These are phyloP conservation scores for Lactarius tabidus DNA, from an alignment of 768 basidiomycete genomes.

Conservation along the genomic window DNA sequence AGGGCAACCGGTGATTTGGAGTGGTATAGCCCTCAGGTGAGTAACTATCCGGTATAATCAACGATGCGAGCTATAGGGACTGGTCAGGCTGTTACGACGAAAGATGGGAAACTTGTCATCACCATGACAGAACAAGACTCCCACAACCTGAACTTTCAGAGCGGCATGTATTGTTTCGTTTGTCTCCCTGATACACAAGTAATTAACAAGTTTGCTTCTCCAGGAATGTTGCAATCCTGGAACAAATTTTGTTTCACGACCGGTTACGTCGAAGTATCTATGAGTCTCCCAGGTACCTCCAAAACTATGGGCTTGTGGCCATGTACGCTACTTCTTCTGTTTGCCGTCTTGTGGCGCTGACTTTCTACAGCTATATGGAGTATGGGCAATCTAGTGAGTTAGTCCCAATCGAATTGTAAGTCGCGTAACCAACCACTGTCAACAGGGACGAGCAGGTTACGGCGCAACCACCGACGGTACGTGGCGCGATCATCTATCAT, in stretches of 20 bases:
- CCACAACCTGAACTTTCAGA: conserved; percentile 81
- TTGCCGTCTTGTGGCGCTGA: conserved; percentile 7
- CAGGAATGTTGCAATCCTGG: conserved; percentile 72
- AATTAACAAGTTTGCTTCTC: not conserved
- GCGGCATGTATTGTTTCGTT: conserved; percentile 46
- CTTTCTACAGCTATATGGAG: conserved; percentile 55
- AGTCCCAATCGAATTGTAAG: not conserved
- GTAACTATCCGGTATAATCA: conserved; percentile 23
- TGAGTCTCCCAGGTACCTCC: conserved; percentile 67
- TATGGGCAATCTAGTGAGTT: conserved; percentile 60
- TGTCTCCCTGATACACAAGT: not conserved
- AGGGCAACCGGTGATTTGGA: conserved; percentile 72
- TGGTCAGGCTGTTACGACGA: conserved; percentile 61
- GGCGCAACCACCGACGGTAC: conserved; percentile 83
- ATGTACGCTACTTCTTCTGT: conserved; percentile 40
- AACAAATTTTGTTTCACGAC: conserved; percentile 95
- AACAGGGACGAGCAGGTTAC: conserved; percentile 77
- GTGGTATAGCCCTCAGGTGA: conserved; percentile 76
- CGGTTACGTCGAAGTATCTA: conserved; percentile 80
- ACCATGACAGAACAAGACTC: conserved; percentile 65
- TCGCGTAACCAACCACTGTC: conserved; percentile 9
- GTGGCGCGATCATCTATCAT: not conserved
- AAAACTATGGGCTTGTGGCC: conserved; percentile 80
- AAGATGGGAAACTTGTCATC: conserved; percentile 74
- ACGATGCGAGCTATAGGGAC: conserved; percentile 8